A percentile compares a stretch with the other conserved stretches of the same genome.
Conservation (phyloP, 106 monocot genomes). For the Vanilla planifolia region DNA sequence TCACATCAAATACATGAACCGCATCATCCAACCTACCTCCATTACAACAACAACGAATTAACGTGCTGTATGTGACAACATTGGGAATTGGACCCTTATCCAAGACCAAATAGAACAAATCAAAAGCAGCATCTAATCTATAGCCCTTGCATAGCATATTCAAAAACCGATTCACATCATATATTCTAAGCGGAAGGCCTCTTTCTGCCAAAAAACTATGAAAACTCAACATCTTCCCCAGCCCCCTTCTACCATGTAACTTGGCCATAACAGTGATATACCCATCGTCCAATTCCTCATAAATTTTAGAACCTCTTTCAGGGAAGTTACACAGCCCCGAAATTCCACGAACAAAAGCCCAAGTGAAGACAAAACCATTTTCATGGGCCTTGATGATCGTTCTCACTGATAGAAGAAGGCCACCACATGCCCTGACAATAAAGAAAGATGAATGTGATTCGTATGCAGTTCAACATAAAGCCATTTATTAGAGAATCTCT, state of each 20-base stretch:
- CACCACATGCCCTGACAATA: slow-evolving; percentile 5
- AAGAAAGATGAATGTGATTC: not conserved
- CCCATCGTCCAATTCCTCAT: slow-evolving; percentile 11
- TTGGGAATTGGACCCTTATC: slow-evolving; percentile 25
- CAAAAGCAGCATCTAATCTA: slow-evolving; percentile 13
- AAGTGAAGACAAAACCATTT: not conserved
- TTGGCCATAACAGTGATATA: slow-evolving; percentile 17
- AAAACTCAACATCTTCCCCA: slow-evolving; percentile 12
- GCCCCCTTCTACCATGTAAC: slow-evolving; percentile 5
- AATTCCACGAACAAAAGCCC: not conserved
- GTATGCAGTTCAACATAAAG: not conserved
- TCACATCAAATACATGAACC: slow-evolving; percentile 17
- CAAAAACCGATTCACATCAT: slow-evolving; percentile 29
- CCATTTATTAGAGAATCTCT: not conserved
- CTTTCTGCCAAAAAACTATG: slow-evolving; percentile 13
- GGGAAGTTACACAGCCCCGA: slow-evolving; percentile 4
- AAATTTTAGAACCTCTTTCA: slow-evolving; percentile 14
- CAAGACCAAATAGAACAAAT: slow-evolving; percentile 22
- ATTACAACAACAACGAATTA: slow-evolving; percentile 34
- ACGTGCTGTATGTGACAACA: slow-evolving; percentile 53
- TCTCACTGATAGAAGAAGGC: too few relatives aligned
- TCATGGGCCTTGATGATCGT: not conserved
- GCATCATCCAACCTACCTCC: slow-evolving; percentile 27
- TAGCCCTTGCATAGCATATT: slow-evolving; percentile 25
- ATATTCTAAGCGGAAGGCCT: slow-evolving; percentile 12